phyloP scores from a whole-genome alignment of 805 yeast species.

The Pichia membranifaciens region DNA sequence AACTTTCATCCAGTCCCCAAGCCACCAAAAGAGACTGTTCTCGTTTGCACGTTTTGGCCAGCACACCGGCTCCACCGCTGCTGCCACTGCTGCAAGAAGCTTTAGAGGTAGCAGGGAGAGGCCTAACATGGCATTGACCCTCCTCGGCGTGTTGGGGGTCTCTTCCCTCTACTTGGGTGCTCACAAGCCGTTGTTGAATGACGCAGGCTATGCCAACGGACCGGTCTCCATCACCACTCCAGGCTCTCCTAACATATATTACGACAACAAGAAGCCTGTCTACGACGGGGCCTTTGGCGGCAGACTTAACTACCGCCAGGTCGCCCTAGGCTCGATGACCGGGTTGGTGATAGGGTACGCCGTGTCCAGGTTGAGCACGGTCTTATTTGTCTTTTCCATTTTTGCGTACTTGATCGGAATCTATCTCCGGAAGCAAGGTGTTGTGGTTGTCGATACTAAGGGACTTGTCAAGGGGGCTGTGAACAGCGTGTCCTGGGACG shows the following conservation, averaged over 20 bases:
- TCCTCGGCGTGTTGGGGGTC: slow-evolving; percentile 21
- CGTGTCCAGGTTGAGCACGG: slow-evolving; percentile 53
- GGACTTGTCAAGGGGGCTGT: slow-evolving; percentile 10
- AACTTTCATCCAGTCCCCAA: slow-evolving; percentile 11
- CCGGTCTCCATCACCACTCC: slow-evolving; percentile 5
- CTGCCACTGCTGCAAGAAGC: no score
- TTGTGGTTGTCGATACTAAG: slow-evolving; percentile 35
- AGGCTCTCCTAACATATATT: slow-evolving; percentile 1
- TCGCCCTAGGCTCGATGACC: slow-evolving; percentile 57
- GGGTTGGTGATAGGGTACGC: slow-evolving; percentile 56
- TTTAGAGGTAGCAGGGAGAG: background rate
- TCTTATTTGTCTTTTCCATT: slow-evolving; percentile 46
- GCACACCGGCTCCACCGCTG: no score
- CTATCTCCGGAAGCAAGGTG: slow-evolving; percentile 51
- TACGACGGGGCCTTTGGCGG: slow-evolving; percentile 39
- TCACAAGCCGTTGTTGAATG: slow-evolving; percentile 20
- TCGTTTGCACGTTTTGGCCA: background rate
- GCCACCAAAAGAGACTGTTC: background rate
- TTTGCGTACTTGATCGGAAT: slow-evolving; percentile 40
- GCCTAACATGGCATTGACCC: slow-evolving; percentile 13
- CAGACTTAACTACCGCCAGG: slow-evolving; percentile 51
- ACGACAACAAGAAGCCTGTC: slow-evolving; percentile 16
- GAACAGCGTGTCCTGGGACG: slow-evolving; percentile 17
- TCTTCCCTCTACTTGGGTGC: slow-evolving; percentile 16
- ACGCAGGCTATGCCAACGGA: slow-evolving; percentile 12